Evolutionary conservation across 495 filamentous ascomycete species (phyloP).

Genomic region (Penicillium lividum): DNA sequence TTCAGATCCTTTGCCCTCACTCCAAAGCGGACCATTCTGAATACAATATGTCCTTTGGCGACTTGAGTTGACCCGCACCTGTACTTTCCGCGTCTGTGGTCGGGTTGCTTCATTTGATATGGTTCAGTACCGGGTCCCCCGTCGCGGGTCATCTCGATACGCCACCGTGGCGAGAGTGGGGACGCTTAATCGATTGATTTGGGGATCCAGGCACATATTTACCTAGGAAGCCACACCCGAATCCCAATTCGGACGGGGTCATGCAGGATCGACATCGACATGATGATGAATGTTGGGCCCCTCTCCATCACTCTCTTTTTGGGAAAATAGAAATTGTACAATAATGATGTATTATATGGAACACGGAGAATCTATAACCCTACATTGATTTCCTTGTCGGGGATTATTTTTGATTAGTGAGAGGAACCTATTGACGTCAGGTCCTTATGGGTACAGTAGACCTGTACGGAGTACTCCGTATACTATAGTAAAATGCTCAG

Average conservation of each 20-base stretch:
- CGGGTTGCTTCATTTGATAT: background rate
- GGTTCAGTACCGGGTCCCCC: background rate
- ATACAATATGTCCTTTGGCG: background rate
- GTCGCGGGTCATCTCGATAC: constrained; percentile 13
- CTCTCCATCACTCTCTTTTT: background rate
- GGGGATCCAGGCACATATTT: background rate
- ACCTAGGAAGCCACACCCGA: background rate
- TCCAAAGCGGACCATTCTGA: no score
- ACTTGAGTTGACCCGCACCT: background rate
- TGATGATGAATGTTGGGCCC: background rate
- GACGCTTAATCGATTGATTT: background rate
- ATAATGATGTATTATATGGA: background rate
- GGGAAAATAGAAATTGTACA: background rate
- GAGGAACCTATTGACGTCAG: background rate
- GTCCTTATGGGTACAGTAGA: background rate
- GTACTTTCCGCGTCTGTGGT: background rate
- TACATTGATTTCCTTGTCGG: background rate
- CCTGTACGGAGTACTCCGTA: background rate
- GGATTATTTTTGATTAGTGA: background rate
- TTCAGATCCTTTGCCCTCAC: no score
- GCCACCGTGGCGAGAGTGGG: constrained; percentile 12
- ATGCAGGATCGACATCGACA: background rate
- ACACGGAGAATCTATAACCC: background rate
- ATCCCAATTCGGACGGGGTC: background rate
- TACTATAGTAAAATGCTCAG: no score